phyloP scores from a whole-genome alignment of 2,329 filamentous ascomycete genomes.

The Penicillium rolfsii region DNA sequence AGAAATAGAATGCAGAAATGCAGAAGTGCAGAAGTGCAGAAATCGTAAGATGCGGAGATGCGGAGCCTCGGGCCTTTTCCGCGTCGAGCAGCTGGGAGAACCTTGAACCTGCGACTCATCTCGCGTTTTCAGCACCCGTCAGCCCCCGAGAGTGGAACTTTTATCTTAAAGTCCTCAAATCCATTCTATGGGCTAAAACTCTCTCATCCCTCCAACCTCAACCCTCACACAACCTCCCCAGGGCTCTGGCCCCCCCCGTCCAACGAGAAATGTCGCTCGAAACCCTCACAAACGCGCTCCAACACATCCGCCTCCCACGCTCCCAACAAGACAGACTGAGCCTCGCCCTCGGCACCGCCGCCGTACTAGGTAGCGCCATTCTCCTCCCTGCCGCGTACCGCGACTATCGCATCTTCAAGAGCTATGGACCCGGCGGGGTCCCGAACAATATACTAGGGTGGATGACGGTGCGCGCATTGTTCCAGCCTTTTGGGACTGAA shows the following conservation, averaged over 20 bases:
- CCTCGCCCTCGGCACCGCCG: slow-evolving; percentile 23
- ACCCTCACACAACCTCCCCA: neutral
- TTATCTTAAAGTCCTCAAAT: neutral
- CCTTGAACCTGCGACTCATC: neutral
- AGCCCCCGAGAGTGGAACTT: neutral
- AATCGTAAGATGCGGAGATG: neutral
- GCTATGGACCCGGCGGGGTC: slow-evolving; percentile 42
- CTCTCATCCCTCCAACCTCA: neutral
- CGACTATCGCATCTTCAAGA: slow-evolving; percentile 42
- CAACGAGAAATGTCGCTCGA: slow-evolving; percentile 10
- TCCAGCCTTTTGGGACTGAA: slow-evolving; percentile 33
- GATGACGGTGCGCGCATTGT: slow-evolving; percentile 31
- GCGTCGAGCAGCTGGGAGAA: neutral
- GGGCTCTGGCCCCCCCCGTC: slow-evolving; percentile 3
- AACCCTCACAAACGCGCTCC: slow-evolving; percentile 4
- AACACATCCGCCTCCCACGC: slow-evolving; percentile 13
- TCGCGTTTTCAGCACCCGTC: neutral
- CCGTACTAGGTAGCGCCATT: slow-evolving; percentile 22
- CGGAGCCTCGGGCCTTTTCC: neutral
- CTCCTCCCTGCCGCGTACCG: slow-evolving; percentile 32
- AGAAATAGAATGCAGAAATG: neutral
- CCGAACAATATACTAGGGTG: slow-evolving; percentile 44
- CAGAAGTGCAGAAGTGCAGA: too few species aligned
- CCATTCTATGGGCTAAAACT: neutral
- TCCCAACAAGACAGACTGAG: slow-evolving; percentile 19